Evolutionary conservation across 2,329 filamentous ascomycete species (phyloP), one percentile per base, ranked within the genome.

Genomic region (Aspergillus melleus): DNA sequence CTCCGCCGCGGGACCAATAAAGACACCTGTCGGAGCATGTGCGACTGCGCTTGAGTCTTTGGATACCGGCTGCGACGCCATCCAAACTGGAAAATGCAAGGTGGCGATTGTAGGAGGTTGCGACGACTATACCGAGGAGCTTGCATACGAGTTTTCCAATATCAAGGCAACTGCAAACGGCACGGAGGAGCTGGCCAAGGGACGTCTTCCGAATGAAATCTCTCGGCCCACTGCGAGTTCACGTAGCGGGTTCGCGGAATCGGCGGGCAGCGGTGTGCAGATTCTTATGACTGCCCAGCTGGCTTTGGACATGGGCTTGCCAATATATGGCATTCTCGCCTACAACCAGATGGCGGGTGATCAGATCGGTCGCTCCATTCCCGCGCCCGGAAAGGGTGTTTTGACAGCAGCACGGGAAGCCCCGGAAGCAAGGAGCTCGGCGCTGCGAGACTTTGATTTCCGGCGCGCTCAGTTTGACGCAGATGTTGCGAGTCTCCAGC

Each of bases 91-190:
- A 77, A 98, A 97, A 84, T 94, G 95, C 63, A 90, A 92, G 54
- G 86, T 98, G 71, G 96, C 93, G 83, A 88, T 98, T 64, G 94
- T 98, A 59, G 94, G 94, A 84, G 94, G 94, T 66, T 97, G 97
- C 71, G 94, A 98, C 80, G 94, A 98, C 79, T 96, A 98, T 81
- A 91, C 94, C 71, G 94, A 98, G 79, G 94, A 98, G 80, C 93
- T 94, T 54, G 97, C 94, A 1, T 97, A 96, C 73, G 95, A 98
- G 78, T 98, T 98, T 76, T 93, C 93, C 81, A 98, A 96, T 83
- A 98, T 98, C 92, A 95, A 96, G 80, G 95, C 95, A 58, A 98
- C 94, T 52, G 96, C 92, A 85, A 97, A 97, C 73, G 92, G 92
- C 29, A 89, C 96, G 60, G 92, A 97, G 66, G 94, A 98, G 77